Percentiles rank a stretch among this genome's conserved stretches.
Conservation (phyloP, 2,329 filamentous ascomycete genomes). For the Pleoardoris graminearum region DNA sequence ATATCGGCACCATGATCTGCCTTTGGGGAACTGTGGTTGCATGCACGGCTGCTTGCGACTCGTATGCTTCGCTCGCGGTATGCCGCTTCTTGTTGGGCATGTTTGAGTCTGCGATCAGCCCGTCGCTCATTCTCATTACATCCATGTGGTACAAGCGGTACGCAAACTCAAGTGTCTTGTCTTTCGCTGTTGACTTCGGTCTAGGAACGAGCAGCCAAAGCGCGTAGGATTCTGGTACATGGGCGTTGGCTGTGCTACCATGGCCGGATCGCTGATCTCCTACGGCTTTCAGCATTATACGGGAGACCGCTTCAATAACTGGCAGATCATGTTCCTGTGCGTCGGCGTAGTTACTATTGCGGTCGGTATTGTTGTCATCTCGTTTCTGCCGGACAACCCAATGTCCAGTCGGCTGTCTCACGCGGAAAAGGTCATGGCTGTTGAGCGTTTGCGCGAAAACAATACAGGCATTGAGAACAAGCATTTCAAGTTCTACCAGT, state of each 20-base stretch:
- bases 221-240: conserved; percentile 35
- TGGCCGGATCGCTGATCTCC: conserved; percentile 21
- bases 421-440: conserved; percentile 39
- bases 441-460: conserved; percentile 47
- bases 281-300: conserved; percentile 31
- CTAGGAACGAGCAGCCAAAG: conserved; percentile 38
- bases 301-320: conserved; percentile 17
- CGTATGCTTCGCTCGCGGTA: conserved; percentile 51
- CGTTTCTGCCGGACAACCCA: conserved; percentile 47
- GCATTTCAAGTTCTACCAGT: conserved; percentile 49
- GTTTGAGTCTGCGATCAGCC: conserved; percentile 60
- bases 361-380: conserved; percentile 27
- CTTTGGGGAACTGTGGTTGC: conserved; percentile 24
- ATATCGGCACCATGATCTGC: conserved; percentile 38
- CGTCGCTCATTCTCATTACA: conserved; percentile 53
- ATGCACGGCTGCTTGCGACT: conserved; percentile 17
- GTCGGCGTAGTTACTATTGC: conserved; percentile 22
- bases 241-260: conserved; percentile 36
- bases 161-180: not conserved
- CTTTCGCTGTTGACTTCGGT: not conserved
- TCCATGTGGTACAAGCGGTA: conserved; percentile 47
- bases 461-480: conserved; percentile 55
- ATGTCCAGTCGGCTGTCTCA: conserved; percentile 42
- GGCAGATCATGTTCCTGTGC: conserved; percentile 31
- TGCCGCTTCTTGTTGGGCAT: conserved; percentile 59